A percentile compares a stretch with the other conserved stretches of the same genome.
phyloP scores from a whole-genome alignment of 163 green algal genomes.

The Botryococcus braunii region DNA sequence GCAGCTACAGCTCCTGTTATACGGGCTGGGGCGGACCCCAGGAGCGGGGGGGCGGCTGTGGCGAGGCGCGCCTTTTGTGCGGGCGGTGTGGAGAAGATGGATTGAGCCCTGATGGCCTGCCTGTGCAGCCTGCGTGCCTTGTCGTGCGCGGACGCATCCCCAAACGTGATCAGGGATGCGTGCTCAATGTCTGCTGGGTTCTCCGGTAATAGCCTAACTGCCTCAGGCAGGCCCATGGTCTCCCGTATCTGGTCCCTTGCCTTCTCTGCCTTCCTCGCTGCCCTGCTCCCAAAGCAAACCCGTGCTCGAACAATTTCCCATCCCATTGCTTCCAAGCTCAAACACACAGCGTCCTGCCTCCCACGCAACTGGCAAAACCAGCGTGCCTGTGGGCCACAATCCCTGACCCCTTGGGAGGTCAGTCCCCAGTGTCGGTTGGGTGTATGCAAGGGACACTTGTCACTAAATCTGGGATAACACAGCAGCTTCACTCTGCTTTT shows the following conservation, averaged over 20 bases:
- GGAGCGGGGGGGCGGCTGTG: no score
- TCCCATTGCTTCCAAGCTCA: not conserved
- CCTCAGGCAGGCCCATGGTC: slow-evolving; percentile 47
- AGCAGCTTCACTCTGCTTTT: no score
- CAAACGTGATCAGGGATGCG: slow-evolving; percentile 36
- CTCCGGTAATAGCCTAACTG: slow-evolving; percentile 45
- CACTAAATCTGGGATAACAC: no score
- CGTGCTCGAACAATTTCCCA: not conserved
- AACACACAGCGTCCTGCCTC: not conserved
- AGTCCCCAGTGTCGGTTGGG: not conserved
- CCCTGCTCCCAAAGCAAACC: slow-evolving; percentile 4
- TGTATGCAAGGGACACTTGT: not conserved
- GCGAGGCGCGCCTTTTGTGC: no score
- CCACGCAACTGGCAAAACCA: not conserved
- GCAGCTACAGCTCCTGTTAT: no score
- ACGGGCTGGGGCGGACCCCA: no score
- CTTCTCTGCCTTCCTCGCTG: slow-evolving; percentile 30
- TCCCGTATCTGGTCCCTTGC: slow-evolving; percentile 26
- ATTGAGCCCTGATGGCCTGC: not conserved
- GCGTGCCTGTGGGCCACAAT: not conserved
- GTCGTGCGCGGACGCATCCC: not conserved
- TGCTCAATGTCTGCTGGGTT: slow-evolving; percentile 28
- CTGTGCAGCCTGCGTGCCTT: not conserved
- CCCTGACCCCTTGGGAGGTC: not conserved
- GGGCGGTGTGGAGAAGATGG: slow-evolving; percentile 9